Conservation (phyloP, 176 grass and related monocot species). For the Juncus effusus region DNA sequence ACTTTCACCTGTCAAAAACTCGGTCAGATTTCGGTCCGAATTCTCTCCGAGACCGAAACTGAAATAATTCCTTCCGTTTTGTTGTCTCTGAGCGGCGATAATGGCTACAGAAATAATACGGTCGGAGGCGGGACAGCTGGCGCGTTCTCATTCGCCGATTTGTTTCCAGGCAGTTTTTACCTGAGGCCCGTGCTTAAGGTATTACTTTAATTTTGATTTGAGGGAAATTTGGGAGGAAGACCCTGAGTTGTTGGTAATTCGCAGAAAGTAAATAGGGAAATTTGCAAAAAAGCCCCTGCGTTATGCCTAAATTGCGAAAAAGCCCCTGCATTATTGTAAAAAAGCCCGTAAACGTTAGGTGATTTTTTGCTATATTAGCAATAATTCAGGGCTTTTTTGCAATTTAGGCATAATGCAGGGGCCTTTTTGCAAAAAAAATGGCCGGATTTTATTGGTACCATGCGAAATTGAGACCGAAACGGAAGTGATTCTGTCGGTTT, state of each 20-base stretch:
- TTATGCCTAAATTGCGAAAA: too few relatives aligned
- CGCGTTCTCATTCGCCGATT: constrained; percentile 71
- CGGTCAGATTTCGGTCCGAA: constrained; percentile 64
- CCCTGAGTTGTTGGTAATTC: too few relatives aligned
- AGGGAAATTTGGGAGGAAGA: too few relatives aligned
- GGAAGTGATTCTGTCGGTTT: constrained; percentile 65
- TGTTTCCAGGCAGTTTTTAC: constrained; percentile 96
- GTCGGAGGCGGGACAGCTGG: constrained; percentile 58
- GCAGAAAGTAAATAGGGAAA: too few relatives aligned
- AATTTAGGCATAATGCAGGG: too few relatives aligned
- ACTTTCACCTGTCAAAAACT: constrained; percentile 85
- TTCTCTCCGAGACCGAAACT: constrained; percentile 50
- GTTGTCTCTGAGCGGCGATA: constrained; percentile 89
- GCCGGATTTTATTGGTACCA: too few relatives aligned
- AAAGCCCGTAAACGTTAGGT: constrained; percentile 1
- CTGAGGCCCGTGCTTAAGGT: constrained; percentile 91
- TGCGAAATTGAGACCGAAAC: constrained; percentile 53
- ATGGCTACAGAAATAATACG: constrained; percentile 96
- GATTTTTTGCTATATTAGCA: too few relatives aligned
- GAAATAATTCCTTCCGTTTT: constrained; percentile 75
- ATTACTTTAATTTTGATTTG: neutral
- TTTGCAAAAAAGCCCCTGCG: too few relatives aligned
- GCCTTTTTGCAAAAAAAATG: too few relatives aligned
- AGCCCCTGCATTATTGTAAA: neutral
- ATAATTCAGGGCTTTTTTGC: too few relatives aligned